A percentile compares a stretch with the other conserved stretches of the same genome.
Evolutionary conservation across 2,329 filamentous ascomycete species (phyloP).

Genomic region (Colletotrichum chlorophyti): DNA sequence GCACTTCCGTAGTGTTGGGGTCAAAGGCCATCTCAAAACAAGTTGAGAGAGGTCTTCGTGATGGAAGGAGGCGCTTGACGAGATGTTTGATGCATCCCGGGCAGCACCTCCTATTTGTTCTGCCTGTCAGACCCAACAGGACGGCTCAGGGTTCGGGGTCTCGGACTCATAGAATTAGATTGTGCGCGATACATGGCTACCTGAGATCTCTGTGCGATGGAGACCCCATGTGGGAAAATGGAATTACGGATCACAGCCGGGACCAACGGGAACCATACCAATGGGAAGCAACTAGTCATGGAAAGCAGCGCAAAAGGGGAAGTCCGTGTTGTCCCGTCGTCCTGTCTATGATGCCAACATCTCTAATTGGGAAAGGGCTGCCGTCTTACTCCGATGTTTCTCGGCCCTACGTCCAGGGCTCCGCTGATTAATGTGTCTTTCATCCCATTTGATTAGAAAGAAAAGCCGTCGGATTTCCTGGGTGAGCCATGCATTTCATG

Average conservation of each 20-base stretch:
- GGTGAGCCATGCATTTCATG: not conserved
- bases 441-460: not conserved
- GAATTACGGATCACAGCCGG: not conserved
- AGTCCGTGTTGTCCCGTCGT: not conserved
- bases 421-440: conserved; percentile 10
- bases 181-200: conserved; percentile 3
- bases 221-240: not conserved
- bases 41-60: not conserved
- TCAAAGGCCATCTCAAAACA: conserved; percentile 1
- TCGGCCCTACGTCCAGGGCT: not conserved
- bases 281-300: not conserved
- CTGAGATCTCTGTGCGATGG: conserved; percentile 11
- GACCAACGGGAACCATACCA: not conserved
- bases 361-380: not conserved
- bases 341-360: conserved; percentile 3
- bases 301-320: too few species aligned
- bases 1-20: conserved; percentile 1
- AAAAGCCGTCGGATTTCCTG: not conserved
- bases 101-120: not conserved
- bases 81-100: too few species aligned
- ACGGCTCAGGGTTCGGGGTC: not conserved
- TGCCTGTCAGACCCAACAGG: not conserved
- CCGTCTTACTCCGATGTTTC: not conserved
- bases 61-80: too few species aligned
- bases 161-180: conserved; percentile 8